phyloP scores from a whole-genome alignment of 805 yeast genomes.

The Candida oleophila region DNA sequence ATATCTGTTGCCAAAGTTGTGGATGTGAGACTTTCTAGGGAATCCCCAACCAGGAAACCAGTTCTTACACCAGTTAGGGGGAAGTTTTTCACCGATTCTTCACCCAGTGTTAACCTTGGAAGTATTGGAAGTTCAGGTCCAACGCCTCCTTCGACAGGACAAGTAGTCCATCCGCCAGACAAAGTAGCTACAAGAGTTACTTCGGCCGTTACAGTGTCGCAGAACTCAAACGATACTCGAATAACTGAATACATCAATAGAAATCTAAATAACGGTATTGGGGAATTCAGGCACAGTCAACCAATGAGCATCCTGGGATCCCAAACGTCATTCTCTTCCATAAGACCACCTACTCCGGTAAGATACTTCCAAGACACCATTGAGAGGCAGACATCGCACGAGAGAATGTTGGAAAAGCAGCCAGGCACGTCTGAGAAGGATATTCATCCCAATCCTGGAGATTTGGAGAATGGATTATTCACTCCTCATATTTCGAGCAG shows the following conservation, averaged over 20 bases:
- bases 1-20: neutral
- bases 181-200: neutral
- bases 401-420: constrained; percentile 13
- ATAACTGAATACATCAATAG: constrained; percentile 10
- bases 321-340: neutral
- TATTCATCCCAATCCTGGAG: neutral
- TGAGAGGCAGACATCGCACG: constrained; percentile 13
- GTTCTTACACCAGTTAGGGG: neutral
- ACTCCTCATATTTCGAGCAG: constrained; percentile 6
- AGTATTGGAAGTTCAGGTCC: neutral
- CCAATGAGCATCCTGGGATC: constrained; percentile 8
- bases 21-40: neutral
- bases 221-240: neutral
- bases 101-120: neutral
- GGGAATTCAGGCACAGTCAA: constrained; percentile 13
- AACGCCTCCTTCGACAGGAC: neutral
- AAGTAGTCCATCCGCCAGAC: neutral
- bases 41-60: neutral
- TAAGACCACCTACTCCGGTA: constrained; percentile 1
- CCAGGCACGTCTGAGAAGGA: constrained; percentile 7
- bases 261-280: constrained; percentile 11
- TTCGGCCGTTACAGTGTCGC: neutral
- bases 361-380: constrained; percentile 12
- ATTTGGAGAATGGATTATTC: neutral
- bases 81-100: neutral